A percentile compares a stretch with the other conserved stretches of the same genome.
Conservation (phyloP, 1,284 basidiomycete species). For the Marasmius oreades region DNA sequence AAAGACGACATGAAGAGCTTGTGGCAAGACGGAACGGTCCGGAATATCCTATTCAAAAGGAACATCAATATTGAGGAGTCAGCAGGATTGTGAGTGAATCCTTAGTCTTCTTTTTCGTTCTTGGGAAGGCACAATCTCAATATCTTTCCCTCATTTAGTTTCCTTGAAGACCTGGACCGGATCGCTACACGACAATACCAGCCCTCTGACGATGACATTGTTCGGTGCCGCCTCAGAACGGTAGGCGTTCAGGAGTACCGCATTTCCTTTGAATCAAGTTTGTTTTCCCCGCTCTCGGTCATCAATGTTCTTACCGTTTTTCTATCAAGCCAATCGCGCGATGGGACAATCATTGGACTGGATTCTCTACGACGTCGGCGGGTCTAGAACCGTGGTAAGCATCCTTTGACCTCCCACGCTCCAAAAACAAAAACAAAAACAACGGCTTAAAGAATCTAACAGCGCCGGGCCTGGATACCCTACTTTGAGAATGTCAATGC, state of each 20-base stretch:
- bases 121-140: not conserved
- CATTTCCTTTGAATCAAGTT: constrained; percentile 33
- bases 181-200: constrained; percentile 69
- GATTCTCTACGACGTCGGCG: constrained; percentile 51
- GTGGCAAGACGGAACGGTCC: constrained; percentile 46
- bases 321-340: not conserved
- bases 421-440: constrained; percentile 6
- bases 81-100: constrained; percentile 52
- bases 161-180: constrained; percentile 48
- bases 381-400: constrained; percentile 45
- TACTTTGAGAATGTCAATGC: constrained; percentile 65
- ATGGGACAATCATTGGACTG: constrained; percentile 34
- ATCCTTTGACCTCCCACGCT: not conserved
- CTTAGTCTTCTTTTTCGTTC: not conserved
- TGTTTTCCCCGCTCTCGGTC: constrained; percentile 7
- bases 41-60: constrained; percentile 35
- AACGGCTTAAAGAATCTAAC: not conserved
- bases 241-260: constrained; percentile 57
- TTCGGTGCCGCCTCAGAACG: constrained; percentile 84
- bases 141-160: constrained; percentile 5
- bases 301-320: not conserved
- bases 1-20: constrained; percentile 46
- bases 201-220: constrained; percentile 84
- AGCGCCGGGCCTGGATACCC: constrained; percentile 61
- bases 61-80: constrained; percentile 48